These are phyloP conservation scores for Russula virescens DNA, from an alignment of 768 basidiomycete genomes.

Conservation along the genomic window DNA sequence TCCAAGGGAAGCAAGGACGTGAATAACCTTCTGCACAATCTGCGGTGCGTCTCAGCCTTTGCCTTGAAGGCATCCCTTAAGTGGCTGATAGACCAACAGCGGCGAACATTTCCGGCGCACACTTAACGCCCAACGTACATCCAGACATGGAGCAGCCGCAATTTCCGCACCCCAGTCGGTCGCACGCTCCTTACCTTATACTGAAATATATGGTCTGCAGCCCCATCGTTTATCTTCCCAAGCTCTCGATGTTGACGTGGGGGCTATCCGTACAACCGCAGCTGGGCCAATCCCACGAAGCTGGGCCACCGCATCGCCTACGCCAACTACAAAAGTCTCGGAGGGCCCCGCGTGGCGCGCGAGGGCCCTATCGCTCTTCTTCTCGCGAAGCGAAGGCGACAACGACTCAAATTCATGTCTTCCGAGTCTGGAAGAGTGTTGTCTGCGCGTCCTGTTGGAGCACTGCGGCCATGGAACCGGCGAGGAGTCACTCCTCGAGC, in stretches of 20 bases:
- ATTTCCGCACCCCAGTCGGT: not conserved
- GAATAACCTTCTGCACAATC: constrained; percentile 45
- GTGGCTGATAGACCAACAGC: constrained; percentile 33
- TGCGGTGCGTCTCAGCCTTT: constrained; percentile 37
- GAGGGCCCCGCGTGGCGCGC: constrained; percentile 44
- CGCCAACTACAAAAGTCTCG: constrained; percentile 27
- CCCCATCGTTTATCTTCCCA: not conserved
- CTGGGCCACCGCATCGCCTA: constrained; percentile 40
- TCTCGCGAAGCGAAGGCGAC: constrained; percentile 30
- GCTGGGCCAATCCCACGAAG: constrained; percentile 43
- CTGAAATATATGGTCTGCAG: constrained; percentile 20
- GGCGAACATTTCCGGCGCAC: constrained; percentile 67
- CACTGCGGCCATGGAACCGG: too few species aligned
- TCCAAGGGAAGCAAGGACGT: constrained; percentile 29
- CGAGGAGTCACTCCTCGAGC: constrained; percentile 32
- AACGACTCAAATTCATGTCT: constrained; percentile 26
- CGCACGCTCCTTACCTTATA: constrained; percentile 20
- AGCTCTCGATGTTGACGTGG: not conserved
- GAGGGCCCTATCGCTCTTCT: constrained; percentile 49
- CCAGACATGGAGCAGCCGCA: not conserved
- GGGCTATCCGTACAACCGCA: not conserved
- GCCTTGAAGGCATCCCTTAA: not conserved
- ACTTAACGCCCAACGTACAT: constrained; percentile 44
- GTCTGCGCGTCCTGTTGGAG: constrained; percentile 45
- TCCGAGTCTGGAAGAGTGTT: constrained; percentile 52